Evolutionary conservation across 345 rosid species (phyloP).

Genomic region (Sisymbrium irio): DNA sequence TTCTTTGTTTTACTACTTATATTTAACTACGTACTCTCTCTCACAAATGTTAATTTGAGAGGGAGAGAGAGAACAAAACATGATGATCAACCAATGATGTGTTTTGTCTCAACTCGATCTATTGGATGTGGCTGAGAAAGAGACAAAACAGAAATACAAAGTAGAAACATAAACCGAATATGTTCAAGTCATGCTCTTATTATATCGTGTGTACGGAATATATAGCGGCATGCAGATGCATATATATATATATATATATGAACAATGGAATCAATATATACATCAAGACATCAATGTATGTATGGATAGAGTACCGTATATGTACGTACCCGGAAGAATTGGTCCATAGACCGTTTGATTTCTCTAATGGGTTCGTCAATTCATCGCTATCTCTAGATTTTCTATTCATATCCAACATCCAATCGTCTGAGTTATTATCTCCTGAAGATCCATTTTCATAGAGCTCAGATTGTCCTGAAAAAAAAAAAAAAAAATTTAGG

Average conservation of each 20-base stretch:
- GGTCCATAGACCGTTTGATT: slow-evolving; percentile 33
- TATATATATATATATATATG: not conserved
- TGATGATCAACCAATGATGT: slow-evolving; percentile 58
- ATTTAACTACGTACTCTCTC: too few relatives aligned
- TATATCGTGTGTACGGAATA: not conserved
- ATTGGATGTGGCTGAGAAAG: slow-evolving; percentile 21
- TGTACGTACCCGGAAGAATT: slow-evolving; percentile 38
- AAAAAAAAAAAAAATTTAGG: not conserved
- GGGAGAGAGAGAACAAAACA: slow-evolving; percentile 21
- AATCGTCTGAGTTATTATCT: slow-evolving; percentile 86
- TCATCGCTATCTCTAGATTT: slow-evolving; percentile 54
- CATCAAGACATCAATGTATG: slow-evolving; percentile 38
- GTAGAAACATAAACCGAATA: slow-evolving; percentile 10
- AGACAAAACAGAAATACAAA: slow-evolving; percentile 28
- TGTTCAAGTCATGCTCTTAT: not conserved
- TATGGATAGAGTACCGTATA: not conserved
- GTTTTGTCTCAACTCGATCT: slow-evolving; percentile 38
- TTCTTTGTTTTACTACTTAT: not conserved
- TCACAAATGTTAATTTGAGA: not conserved
- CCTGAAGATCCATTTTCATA: slow-evolving; percentile 93
- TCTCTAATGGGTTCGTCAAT: slow-evolving; percentile 41
- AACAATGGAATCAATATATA: not conserved
- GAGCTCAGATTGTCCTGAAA: slow-evolving; percentile 68
- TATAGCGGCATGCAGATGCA: slow-evolving; percentile 2
- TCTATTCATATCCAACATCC: slow-evolving; percentile 61